Evolutionary conservation across 1,284 basidiomycete genomes (phyloP).

Genomic region (Nidula niveotomentosa): DNA sequence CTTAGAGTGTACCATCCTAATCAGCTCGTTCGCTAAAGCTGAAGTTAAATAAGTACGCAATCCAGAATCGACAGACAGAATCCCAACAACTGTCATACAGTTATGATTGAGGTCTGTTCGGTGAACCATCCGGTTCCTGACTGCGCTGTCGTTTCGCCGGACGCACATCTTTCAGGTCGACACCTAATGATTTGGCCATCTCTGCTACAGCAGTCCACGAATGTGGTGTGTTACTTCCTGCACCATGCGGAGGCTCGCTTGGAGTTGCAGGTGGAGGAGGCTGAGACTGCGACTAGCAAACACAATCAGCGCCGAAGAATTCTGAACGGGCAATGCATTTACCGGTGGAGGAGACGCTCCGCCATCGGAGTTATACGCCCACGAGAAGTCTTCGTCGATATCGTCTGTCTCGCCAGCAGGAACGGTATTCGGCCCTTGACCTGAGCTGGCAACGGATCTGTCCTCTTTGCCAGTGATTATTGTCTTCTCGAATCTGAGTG

Average conservation of each 20-base stretch:
- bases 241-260: too few relatives aligned
- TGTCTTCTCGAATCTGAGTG: slow-evolving; percentile 42
- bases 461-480: background rate
- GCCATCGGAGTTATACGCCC: slow-evolving; percentile 35
- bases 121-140: background rate
- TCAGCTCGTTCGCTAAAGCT: too few relatives aligned
- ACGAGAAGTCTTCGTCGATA: slow-evolving; percentile 33
- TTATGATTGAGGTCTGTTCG: background rate
- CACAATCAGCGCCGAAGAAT: too few relatives aligned
- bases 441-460: background rate
- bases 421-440: background rate
- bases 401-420: slow-evolving; percentile 5
- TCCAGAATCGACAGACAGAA: too few relatives aligned
- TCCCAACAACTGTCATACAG: too few relatives aligned
- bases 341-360: slow-evolving; percentile 3
- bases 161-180: background rate
- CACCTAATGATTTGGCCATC: background rate
- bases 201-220: too few relatives aligned
- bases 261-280: too few relatives aligned
- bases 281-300: too few relatives aligned
- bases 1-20: too few relatives aligned
- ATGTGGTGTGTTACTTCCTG: too few relatives aligned
- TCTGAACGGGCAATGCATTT: background rate
- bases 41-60: too few relatives aligned
- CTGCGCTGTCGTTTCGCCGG: background rate